These are phyloP conservation scores for Apiotrichum gamsii DNA, from an alignment of 1,284 basidiomycete species.

Conservation along the genomic window DNA sequence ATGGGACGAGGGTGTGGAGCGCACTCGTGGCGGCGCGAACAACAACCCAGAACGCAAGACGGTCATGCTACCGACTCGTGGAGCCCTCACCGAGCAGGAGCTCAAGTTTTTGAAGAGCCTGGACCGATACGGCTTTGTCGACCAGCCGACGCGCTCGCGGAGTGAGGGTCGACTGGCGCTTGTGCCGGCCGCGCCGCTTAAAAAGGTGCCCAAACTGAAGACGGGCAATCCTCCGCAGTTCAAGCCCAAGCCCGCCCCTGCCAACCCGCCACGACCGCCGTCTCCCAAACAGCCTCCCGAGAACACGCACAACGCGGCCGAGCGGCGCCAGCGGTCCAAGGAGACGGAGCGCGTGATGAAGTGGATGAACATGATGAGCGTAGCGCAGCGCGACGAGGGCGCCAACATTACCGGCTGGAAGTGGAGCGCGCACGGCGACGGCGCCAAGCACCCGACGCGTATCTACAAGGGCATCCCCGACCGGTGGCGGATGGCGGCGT, in stretches of 20 bases:
- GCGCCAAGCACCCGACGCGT: slow-evolving; percentile 49
- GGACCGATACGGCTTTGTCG: slow-evolving; percentile 76
- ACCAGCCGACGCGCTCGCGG: slow-evolving; percentile 53
- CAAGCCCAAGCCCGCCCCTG: neutral
- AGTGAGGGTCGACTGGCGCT: slow-evolving; percentile 67
- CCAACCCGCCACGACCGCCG: slow-evolving; percentile 2
- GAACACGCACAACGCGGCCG: slow-evolving; percentile 9
- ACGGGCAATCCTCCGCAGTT: neutral
- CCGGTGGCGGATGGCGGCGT: slow-evolving; percentile 86
- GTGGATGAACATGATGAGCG: slow-evolving; percentile 79
- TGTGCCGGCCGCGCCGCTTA: slow-evolving; percentile 59
- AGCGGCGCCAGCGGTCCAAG: slow-evolving; percentile 45
- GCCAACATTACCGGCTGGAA: slow-evolving; percentile 71
- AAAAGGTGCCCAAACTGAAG: slow-evolving; percentile 55
- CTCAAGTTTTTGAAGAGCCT: slow-evolving; percentile 62
- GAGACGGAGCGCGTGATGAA: slow-evolving; percentile 70
- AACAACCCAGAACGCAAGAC: slow-evolving; percentile 43
- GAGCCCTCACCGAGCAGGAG: slow-evolving; percentile 52
- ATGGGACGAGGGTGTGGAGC: slow-evolving; percentile 81
- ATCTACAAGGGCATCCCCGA: slow-evolving; percentile 96
- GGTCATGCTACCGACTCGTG: slow-evolving; percentile 50
- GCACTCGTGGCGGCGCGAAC: slow-evolving; percentile 72
- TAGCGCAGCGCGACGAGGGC: slow-evolving; percentile 59
- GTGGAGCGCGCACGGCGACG: slow-evolving; percentile 59
- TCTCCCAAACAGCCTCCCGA: slow-evolving; percentile 11